Evolutionary conservation across 257 asterid species (phyloP), one percentile per base, ranked within the genome.

Genomic region (Anisodus acutangulus): DNA sequence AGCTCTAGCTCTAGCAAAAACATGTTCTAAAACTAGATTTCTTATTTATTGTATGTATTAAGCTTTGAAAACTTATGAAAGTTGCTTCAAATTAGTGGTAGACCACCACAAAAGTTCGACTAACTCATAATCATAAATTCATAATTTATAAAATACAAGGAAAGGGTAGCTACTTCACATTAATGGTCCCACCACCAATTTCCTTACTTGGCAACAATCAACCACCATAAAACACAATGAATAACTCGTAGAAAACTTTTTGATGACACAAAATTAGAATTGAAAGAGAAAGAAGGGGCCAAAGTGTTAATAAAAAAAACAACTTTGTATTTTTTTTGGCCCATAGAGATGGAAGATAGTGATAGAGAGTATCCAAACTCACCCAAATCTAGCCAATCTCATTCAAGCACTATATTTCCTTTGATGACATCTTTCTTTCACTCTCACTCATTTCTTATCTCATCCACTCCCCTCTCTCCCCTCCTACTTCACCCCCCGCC

Each of bases 401-500:
- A 87, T 47, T 63, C 83, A 80, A 80, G 13, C 90, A 84, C 87
- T 88, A 64, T 78, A 87, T 93, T 89, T 85, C 62, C 84, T 49
- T 4, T 53, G 93, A 84, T 89, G 84, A 87, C 88, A 76, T 69
- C 69, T 84, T 83, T 83, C 82, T 85, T 87, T 83, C 92, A 57
- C 72, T 82, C 81, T 60, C 97, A 91, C 97, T 87, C 92, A 83
- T 90, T 88, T 88, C 97, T 92, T 92, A 93, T 93, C 98, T 82
- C 88, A 82, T 51, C 39, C 67, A 22, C 26, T 22, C 59, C 47
- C 4, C 76, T 22, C 26, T 22, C 26, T 22, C 0, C 43, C 51
- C 43, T 12, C 9, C 41, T 31, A 31, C 35, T 22, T 22, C 26
- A 22, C 26, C 4, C 9, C 15, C 16, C 54, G 12, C 45, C 54